Conservation (phyloP, 352 stramenopile genomes). For the Albugo candida region DNA sequence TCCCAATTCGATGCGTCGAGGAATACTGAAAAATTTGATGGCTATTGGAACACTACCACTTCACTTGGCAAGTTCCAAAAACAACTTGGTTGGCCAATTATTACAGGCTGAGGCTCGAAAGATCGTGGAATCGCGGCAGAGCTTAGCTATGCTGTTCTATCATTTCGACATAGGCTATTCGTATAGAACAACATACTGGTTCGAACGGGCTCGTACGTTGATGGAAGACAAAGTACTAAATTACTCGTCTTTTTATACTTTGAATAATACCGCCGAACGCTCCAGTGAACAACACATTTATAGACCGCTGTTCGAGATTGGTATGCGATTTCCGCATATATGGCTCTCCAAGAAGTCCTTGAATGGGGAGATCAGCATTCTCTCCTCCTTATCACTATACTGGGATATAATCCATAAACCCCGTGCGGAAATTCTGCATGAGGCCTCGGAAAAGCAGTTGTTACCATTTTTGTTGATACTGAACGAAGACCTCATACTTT, state of each 20-base stretch:
- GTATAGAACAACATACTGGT: constrained; percentile 33
- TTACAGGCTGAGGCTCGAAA: constrained; percentile 36
- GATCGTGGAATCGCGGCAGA: constrained; percentile 29
- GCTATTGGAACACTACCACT: constrained; percentile 42
- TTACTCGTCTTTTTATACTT: constrained; percentile 19
- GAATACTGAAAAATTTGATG: constrained; percentile 51
- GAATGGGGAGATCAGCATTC: not conserved
- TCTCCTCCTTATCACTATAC: constrained; percentile 28
- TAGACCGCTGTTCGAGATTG: constrained; percentile 17
- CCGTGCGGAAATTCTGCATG: not conserved
- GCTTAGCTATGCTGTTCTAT: constrained; percentile 75
- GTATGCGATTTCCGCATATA: constrained; percentile 47
- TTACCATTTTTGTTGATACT: constrained; percentile 45
- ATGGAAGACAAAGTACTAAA: constrained; percentile 40
- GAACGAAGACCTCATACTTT: constrained; percentile 9
- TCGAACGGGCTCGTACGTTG: constrained; percentile 20
- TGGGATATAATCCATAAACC: constrained; percentile 7
- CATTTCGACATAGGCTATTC: constrained; percentile 73
- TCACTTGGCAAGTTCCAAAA: constrained; percentile 15
- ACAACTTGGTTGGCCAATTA: constrained; percentile 26
- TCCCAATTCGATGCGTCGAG: constrained; percentile 25
- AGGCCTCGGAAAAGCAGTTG: not conserved
- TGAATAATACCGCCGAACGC: constrained; percentile 17
- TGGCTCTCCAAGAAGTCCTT: constrained; percentile 13
- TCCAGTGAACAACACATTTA: not conserved